These are phyloP conservation scores for Mycena latifolia DNA, from an alignment of 768 basidiomycete species.

Conservation along the genomic window DNA sequence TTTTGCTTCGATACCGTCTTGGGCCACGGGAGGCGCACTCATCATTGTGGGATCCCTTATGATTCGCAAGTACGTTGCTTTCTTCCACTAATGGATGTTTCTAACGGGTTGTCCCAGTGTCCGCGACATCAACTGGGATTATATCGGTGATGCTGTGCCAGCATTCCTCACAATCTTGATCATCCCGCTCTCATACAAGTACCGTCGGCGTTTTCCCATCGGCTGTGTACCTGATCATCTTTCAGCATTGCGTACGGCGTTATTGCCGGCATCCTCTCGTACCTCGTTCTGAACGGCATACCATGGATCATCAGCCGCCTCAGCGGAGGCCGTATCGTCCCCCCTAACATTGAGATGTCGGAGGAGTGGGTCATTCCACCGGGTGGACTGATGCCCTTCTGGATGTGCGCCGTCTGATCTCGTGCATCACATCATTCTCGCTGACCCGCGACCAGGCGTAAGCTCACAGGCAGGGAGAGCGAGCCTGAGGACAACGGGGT, in stretches of 20 bases:
- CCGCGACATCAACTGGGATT: slow-evolving; percentile 90
- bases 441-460: slow-evolving; percentile 13
- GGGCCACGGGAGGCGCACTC: slow-evolving; percentile 90
- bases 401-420: slow-evolving; percentile 64
- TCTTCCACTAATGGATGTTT: slow-evolving; percentile 4
- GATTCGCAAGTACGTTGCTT: slow-evolving; percentile 77
- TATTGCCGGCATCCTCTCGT: slow-evolving; percentile 81
- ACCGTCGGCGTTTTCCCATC: slow-evolving; percentile 34
- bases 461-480: slow-evolving; percentile 8
- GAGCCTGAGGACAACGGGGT: slow-evolving; percentile 18
- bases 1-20: slow-evolving; percentile 87
- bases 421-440: not conserved
- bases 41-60: slow-evolving; percentile 91
- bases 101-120: slow-evolving; percentile 55
- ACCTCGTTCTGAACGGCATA: slow-evolving; percentile 77
- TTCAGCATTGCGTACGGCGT: slow-evolving; percentile 91
- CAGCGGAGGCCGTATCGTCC: slow-evolving; percentile 70
- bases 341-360: slow-evolving; percentile 71
- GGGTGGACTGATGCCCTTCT: slow-evolving; percentile 74
- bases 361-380: slow-evolving; percentile 82
- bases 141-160: slow-evolving; percentile 88
- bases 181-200: slow-evolving; percentile 87
- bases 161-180: slow-evolving; percentile 87
- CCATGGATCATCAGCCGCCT: slow-evolving; percentile 68
- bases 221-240: slow-evolving; percentile 13